These are phyloP conservation scores for Penicillium odoratum DNA, from an alignment of 495 filamentous ascomycete species.

Conservation along the genomic window DNA sequence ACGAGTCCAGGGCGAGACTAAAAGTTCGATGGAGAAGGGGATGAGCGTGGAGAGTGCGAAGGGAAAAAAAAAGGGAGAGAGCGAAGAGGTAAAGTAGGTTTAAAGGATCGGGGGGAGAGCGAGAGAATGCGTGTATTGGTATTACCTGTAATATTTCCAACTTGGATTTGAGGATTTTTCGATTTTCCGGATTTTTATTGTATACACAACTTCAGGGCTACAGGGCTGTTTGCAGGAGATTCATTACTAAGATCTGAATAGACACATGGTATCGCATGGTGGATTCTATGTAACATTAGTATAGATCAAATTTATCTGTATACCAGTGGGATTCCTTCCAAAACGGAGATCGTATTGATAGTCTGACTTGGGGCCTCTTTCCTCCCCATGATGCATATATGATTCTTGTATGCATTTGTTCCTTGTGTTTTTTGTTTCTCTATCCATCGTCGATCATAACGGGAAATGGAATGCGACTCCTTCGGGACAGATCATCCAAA, in stretches of 20 bases:
- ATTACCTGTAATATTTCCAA: slow-evolving; percentile 4
- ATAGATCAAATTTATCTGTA: background rate
- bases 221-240: background rate
- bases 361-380: background rate
- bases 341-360: background rate
- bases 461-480: slow-evolving; percentile 13
- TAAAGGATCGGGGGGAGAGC: slow-evolving; percentile 2
- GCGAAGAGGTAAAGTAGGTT: slow-evolving; percentile 16
- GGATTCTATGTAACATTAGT: background rate
- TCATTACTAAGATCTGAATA: too few relatives aligned
- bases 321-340: background rate
- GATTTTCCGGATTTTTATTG: background rate
- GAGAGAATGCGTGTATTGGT: slow-evolving; percentile 6
- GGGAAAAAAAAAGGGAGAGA: slow-evolving; percentile 22
- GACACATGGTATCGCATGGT: background rate
- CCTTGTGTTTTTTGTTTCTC: slow-evolving; percentile 2
- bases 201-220: background rate
- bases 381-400: background rate
- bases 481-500: slow-evolving; percentile 12
- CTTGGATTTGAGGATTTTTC: background rate
- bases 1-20: slow-evolving; percentile 26
- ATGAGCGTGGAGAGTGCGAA: slow-evolving; percentile 13
- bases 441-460: slow-evolving; percentile 13
- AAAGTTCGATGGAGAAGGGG: slow-evolving; percentile 13
- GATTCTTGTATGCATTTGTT: background rate